Evolutionary conservation across 2,329 filamentous ascomycete genomes (phyloP), one percentile per base, ranked within the genome.

Genomic region (Metarhizium humberi): DNA sequence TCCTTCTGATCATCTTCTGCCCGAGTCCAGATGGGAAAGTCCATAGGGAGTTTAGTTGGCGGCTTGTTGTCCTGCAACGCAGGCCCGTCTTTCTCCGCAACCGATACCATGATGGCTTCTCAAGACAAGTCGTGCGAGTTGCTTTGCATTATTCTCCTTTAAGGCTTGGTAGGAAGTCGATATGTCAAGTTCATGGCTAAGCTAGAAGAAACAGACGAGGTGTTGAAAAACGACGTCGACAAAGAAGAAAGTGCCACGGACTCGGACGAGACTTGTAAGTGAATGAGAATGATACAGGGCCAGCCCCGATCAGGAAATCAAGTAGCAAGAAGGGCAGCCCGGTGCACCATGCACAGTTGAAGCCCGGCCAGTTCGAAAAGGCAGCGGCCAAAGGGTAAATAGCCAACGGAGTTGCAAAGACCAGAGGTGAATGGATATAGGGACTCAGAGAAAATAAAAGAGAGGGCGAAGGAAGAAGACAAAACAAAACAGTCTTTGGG

Each of bases 21-120:
- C 20, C 40, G 50, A 40, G 50, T 48, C 38, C 52, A 48, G n/a
- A 40, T 55, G 14, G 50, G 50, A 42, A 52, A 48, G 8, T 57
- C 53, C 46, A 51, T 55, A 25, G 38, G 32, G 10, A 48, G 47
- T 3, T 25, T n/a, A 16, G 30, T 50, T 18, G 50, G 50, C 25
- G 38, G 20, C 14, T 36, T 46, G 8, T 38, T 30, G 43, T 16
- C 45, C 52, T 36, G 48, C 25, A 18, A 14, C 29, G n/a, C 42
- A 11, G 16, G 25, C 14, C 14, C 30, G 38, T 50, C 20, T 5
- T 30, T 16, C 10, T 50, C 52, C 3, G 32, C 45, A 18, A 47
- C 18, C n/a, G 45, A 34, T 36, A 40, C 49, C 55, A 55, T 55
- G 29, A 34, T 55, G n/a, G 3, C 18, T 32, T 3, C 20, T 49